Evolutionary conservation across 2,329 filamentous ascomycete genomes (phyloP).

Genomic region (Rutstroemia sp.): DNA sequence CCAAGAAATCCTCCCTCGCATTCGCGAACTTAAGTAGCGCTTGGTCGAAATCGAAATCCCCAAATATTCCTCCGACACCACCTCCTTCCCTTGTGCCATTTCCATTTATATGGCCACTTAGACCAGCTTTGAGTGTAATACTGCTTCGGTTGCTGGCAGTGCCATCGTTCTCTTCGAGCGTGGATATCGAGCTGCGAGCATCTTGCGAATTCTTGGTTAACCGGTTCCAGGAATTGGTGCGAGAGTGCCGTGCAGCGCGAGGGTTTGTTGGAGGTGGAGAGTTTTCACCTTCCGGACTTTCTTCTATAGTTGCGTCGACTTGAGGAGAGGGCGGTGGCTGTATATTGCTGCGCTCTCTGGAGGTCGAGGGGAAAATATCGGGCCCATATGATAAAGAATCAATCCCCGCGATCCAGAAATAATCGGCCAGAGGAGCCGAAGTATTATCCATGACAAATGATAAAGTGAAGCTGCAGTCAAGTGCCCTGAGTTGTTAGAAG

Average conservation of each 20-base stretch:
- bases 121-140: slow-evolving; percentile 50
- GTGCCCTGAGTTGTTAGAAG: neutral
- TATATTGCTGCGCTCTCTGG: slow-evolving; percentile 7
- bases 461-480: neutral
- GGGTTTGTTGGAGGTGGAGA: slow-evolving; percentile 16
- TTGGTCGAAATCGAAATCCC: slow-evolving; percentile 86
- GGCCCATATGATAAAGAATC: slow-evolving; percentile 61
- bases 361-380: slow-evolving; percentile 33
- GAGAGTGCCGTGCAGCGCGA: slow-evolving; percentile 47
- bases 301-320: slow-evolving; percentile 53
- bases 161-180: slow-evolving; percentile 48
- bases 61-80: slow-evolving; percentile 29
- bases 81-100: slow-evolving; percentile 9
- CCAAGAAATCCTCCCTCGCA: slow-evolving; percentile 89
- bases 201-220: slow-evolving; percentile 48
- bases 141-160: slow-evolving; percentile 55
- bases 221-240: slow-evolving; percentile 52
- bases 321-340: slow-evolving; percentile 26
- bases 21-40: slow-evolving; percentile 90
- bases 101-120: slow-evolving; percentile 16
- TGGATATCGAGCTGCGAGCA: slow-evolving; percentile 45
- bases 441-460: slow-evolving; percentile 32
- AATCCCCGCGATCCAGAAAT: slow-evolving; percentile 70
- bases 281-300: slow-evolving; percentile 45
- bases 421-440: slow-evolving; percentile 61